Base-by-base conservation (phyloP, 441 rosid genomes). In the Adansonia gregorii region DNA sequence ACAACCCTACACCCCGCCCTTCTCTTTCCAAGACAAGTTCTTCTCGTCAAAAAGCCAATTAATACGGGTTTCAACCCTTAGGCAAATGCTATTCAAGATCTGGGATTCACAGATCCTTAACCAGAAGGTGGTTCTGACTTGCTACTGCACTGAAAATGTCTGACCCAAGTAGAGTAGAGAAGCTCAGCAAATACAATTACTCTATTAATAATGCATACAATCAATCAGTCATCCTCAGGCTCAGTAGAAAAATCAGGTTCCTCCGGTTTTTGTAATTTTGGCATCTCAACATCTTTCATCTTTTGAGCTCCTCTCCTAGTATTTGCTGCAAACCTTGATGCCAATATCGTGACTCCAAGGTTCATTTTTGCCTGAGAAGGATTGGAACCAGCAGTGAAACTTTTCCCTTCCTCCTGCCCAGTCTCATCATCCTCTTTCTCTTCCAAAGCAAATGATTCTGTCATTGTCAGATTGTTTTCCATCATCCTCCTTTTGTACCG, bases 241-340 rank as follows among this genome's bases (percentile, higher is more conserved):
- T 87, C 97, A 1, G 87, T 80, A 9, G 90, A 89, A 82, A 95
- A 95, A 78, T 92, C 95, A 0, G 98, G 99, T 78, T 95, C 99
- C 74, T 92, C 98, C 0, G 98, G 99, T 80, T 95, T 95, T 66
- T 17, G 91, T 64, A 93, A 97, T 76, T 95, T 98, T 70, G 91
- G 97, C 0, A 84, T 85, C 61, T 82, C 88, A 7, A 83, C 86
- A 73, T 86, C 90, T 76, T 90, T 94, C 39, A 83, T 76, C 86
- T 91, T 94, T 81, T 88, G 93, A 65, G 87, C 90, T 60, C 97
- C 96, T 86, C 91, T 87, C 89, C 95, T 71, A 12, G 99, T 90
- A 82, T 91, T 94, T 48, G 98, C 93, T 43, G 99, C 99, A 79
- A 94, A 94, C 51, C 95, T 89, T 7, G 97, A 89, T 24, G 98